These are phyloP conservation scores for Aspergillus ochraceoroseus DNA, from an alignment of 2,329 filamentous ascomycete species.

Conservation along the genomic window DNA sequence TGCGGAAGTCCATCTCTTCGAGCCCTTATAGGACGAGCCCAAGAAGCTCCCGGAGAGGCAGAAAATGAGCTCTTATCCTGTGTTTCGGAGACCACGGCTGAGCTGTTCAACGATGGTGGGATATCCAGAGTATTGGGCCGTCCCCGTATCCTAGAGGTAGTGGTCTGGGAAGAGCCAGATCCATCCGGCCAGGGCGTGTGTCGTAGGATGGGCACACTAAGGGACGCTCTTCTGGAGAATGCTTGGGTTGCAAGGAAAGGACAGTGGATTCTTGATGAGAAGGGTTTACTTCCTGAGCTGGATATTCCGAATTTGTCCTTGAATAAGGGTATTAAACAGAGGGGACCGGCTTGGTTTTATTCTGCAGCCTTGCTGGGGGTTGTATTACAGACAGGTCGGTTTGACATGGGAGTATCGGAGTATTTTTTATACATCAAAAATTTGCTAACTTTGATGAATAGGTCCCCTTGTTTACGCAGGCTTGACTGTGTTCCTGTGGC, in stretches of 20 bases:
- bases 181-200: constrained; percentile 23
- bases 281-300: constrained; percentile 14
- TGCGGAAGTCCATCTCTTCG: constrained; percentile 43
- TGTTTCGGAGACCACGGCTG: constrained; percentile 45
- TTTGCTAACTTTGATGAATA: background rate
- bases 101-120: constrained; percentile 44
- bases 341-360: constrained; percentile 29
- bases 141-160: constrained; percentile 34
- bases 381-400: constrained; percentile 29
- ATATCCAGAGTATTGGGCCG: constrained; percentile 38
- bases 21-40: constrained; percentile 45
- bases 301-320: constrained; percentile 35
- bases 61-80: constrained; percentile 47
- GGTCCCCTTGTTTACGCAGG: constrained; percentile 26
- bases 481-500: constrained; percentile 30
- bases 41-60: constrained; percentile 41
- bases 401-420: too few relatives aligned
- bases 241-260: constrained; percentile 22
- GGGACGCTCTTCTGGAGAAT: constrained; percentile 22
- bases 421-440: background rate
- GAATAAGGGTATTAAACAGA: constrained; percentile 34
- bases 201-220: constrained; percentile 26
- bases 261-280: constrained; percentile 10
- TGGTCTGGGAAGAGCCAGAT: constrained; percentile 44
- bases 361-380: constrained; percentile 26